These are phyloP conservation scores for Leccinum broughii DNA, from an alignment of 768 basidiomycete species.

Conservation along the genomic window DNA sequence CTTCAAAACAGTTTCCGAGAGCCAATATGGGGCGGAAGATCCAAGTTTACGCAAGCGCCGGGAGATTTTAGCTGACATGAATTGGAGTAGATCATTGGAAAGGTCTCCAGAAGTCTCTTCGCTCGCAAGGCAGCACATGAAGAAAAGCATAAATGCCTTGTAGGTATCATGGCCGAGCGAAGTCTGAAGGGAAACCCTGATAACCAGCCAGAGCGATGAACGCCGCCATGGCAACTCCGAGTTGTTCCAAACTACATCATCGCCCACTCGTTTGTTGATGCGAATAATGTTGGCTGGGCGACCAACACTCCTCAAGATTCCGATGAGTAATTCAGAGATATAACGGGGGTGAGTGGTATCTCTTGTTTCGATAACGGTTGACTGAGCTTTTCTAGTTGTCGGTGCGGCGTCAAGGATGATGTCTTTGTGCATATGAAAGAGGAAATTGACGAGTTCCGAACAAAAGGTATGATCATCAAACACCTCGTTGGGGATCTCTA, in stretches of 20 bases:
- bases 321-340: conserved; percentile 37
- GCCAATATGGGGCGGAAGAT: not conserved
- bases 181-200: conserved; percentile 45
- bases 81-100: not conserved
- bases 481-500: not conserved
- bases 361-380: not conserved
- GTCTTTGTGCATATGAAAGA: conserved; percentile 34
- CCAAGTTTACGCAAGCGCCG: not conserved
- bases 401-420: conserved; percentile 35
- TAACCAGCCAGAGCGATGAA: conserved; percentile 47
- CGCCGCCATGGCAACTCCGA: conserved; percentile 46
- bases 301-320: conserved; percentile 42
- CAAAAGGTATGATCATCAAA: conserved; percentile 25
- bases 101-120: conserved; percentile 1
- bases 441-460: conserved; percentile 36
- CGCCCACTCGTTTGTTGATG: conserved; percentile 44
- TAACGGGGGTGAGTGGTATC: not conserved
- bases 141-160: conserved; percentile 34
- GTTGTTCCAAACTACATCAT: conserved; percentile 19
- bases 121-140: conserved; percentile 18
- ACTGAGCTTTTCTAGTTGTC: not conserved
- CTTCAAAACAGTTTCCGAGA: not conserved
- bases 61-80: not conserved
- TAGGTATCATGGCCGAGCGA: conserved; percentile 25
- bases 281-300: conserved; percentile 15